These are phyloP conservation scores for Nymphaea colorata DNA, from an alignment of 164 flowering plant genomes.

Conservation along the genomic window DNA sequence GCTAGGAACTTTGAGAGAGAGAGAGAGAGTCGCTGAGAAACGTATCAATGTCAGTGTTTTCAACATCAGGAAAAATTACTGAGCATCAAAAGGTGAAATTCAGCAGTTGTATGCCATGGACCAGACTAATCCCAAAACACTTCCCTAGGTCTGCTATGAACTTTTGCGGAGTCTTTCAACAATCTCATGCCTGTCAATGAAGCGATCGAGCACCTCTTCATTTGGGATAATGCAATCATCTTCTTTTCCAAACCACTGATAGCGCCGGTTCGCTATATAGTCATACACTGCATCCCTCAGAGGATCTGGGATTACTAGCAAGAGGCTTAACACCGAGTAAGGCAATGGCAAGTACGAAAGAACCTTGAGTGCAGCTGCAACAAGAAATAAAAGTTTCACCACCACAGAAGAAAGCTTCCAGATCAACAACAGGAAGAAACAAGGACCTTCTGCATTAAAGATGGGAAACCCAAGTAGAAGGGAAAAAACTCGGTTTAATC, in stretches of 20 bases:
- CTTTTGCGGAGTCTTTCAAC: conserved; percentile 11
- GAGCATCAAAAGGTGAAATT: too few species aligned
- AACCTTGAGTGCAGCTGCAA: conserved; percentile 86
- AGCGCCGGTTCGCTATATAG: conserved; percentile 61
- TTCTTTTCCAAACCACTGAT: conserved; percentile 71
- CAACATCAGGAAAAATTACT: too few species aligned
- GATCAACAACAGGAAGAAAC: too few species aligned
- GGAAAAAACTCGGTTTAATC: too few species aligned
- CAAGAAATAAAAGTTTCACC: neutral
- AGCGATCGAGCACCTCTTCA: conserved; percentile 67
- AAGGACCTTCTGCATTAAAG: too few species aligned
- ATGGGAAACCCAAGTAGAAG: too few species aligned
- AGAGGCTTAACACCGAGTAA: conserved; percentile 51
- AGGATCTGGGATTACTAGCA: conserved; percentile 54
- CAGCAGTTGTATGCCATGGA: too few species aligned
- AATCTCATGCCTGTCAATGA: conserved; percentile 72
- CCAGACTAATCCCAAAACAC: too few species aligned
- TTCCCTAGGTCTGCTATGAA: neutral
- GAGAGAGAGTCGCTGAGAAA: too few species aligned
- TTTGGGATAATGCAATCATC: conserved; percentile 70
- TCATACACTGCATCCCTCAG: conserved; percentile 73
- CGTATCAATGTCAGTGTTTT: too few species aligned
- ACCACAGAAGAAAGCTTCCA: too few species aligned
- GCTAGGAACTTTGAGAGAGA: too few species aligned
- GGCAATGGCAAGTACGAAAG: conserved; percentile 77